Evolutionary conservation across 2,329 filamentous ascomycete species (phyloP).

Genomic region (Diaporthe amygdali): DNA sequence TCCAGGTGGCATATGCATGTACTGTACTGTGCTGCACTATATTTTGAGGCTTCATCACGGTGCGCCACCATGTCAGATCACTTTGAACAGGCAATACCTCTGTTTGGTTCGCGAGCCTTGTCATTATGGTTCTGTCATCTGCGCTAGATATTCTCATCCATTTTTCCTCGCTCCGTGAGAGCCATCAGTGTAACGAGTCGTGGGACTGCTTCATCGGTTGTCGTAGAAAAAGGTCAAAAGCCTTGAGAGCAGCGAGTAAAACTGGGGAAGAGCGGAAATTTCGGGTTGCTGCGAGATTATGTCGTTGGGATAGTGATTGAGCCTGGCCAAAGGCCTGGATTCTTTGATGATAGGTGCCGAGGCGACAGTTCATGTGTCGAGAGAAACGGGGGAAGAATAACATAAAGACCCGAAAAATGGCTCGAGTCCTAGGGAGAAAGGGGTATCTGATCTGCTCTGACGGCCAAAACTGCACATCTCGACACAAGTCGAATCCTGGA

Average conservation of each 20-base stretch:
- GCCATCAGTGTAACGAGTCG: slow-evolving; percentile 17
- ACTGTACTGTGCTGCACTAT: background rate
- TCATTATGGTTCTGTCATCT: slow-evolving; percentile 27
- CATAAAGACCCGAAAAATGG: slow-evolving; percentile 9
- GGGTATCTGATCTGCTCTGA: slow-evolving; percentile 28
- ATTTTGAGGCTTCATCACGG: too few relatives aligned
- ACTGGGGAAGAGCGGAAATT: slow-evolving; percentile 20
- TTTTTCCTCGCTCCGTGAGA: slow-evolving; percentile 16
- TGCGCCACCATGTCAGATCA: too few relatives aligned
- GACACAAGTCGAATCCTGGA: slow-evolving; percentile 13
- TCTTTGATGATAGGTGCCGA: slow-evolving; percentile 1
- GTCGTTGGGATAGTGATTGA: slow-evolving; percentile 22
- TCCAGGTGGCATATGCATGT: background rate
- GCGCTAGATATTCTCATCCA: slow-evolving; percentile 25
- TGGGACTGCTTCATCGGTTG: slow-evolving; percentile 1
- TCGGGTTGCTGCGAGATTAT: slow-evolving; percentile 19
- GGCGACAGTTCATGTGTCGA: slow-evolving; percentile 17
- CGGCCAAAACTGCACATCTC: slow-evolving; percentile 23
- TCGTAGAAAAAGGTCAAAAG: slow-evolving; percentile 19
- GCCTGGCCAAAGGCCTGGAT: background rate
- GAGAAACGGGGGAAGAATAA: slow-evolving; percentile 15
- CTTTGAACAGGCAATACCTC: background rate
- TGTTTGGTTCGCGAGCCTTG: slow-evolving; percentile 5
- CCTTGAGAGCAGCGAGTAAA: slow-evolving; percentile 6
- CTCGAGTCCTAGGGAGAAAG: slow-evolving; percentile 18